Base-by-base conservation (phyloP, 176 grass and related monocot genomes). In the Zoysia pacifica region DNA sequence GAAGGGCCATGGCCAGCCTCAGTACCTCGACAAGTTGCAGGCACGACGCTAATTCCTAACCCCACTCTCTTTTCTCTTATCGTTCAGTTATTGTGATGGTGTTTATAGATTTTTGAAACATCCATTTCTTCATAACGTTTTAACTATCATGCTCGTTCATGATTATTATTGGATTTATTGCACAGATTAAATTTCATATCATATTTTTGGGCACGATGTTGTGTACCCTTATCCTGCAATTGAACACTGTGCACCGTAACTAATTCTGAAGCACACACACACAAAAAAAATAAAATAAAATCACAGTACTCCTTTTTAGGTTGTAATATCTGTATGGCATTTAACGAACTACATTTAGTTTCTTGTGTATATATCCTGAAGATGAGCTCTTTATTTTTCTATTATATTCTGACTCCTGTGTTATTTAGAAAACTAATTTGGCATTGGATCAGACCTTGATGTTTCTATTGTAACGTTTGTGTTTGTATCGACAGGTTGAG, bases 11-110 rank as follows among this genome's bases (percentile, higher is more conserved):
- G 91, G 94, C 28, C 94, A 93, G 61, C 87, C 94, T 59, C 94
- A 97, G 60, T 97, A 94, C 86, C 94, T 94, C 43, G 91, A 94
- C 72, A 97, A 97, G 80, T 71, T 97, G 54, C 94, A 94, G 83
- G 94, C 94, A 73, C 9, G 79, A 43, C 14, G 37, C 9, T 2
- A 28, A 67, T 16, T 35, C n/a, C 38, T 19, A 20, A 3, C 11
- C 4, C 63, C 19, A 47, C 56, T 62, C 41, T 48, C 7, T 43
- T 36, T 46, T 0, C 28, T 48, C 47, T 9, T 6, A 45, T 40
- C 3, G 10, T 40, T 61, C 6, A 46, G 20, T 11, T 46, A 5
- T 75, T 2, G 7, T 4, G 7, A 77, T 68, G 2, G 10, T 72
- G 10, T 20, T 0, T 10, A 9, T 56, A 36, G 45, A 65, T 82